Evolutionary conservation across 2,329 filamentous ascomycete genomes (phyloP).

Genomic region (Rutstroemia sp.): DNA sequence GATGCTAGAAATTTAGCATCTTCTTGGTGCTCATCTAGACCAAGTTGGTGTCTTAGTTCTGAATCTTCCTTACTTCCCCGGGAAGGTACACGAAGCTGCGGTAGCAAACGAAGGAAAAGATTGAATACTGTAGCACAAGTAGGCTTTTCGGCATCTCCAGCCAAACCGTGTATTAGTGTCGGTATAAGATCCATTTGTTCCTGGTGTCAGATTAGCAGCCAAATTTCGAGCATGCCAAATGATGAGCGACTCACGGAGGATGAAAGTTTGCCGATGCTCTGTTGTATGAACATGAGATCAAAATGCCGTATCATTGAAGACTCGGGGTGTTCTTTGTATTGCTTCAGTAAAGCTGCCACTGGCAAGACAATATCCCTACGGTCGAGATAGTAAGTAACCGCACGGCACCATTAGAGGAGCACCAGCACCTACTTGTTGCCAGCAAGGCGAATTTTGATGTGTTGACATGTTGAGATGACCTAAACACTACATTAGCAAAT

Average conservation of each 20-base stretch:
- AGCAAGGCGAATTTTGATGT: slow-evolving; percentile 52
- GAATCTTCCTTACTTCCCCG: slow-evolving; percentile 74
- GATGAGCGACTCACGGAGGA: slow-evolving; percentile 34
- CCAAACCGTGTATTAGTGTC: slow-evolving; percentile 59
- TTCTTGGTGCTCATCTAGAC: slow-evolving; percentile 50
- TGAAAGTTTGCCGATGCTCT: slow-evolving; percentile 61
- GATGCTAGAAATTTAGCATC: slow-evolving; percentile 69
- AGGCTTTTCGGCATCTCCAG: slow-evolving; percentile 47
- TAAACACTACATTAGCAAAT: slow-evolving; percentile 22
- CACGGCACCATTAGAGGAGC: slow-evolving; percentile 2
- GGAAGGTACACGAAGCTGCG: slow-evolving; percentile 62
- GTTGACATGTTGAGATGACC: slow-evolving; percentile 63
- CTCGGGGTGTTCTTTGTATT: slow-evolving; percentile 70
- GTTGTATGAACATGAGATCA: slow-evolving; percentile 82
- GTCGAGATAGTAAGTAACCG: slow-evolving; percentile 1
- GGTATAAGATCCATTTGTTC: slow-evolving; percentile 70
- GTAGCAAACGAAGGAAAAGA: slow-evolving; percentile 68
- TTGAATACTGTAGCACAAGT: slow-evolving; percentile 66
- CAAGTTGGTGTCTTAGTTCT: slow-evolving; percentile 56
- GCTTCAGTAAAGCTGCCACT: slow-evolving; percentile 74
- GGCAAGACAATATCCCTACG: slow-evolving; percentile 60
- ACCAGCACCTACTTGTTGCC: slow-evolving; percentile 28
- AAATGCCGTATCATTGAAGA: slow-evolving; percentile 76
- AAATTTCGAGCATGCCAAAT: neutral
- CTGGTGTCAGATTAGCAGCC: slow-evolving; percentile 16